Percentiles rank a stretch among this genome's conserved stretches.
Evolutionary conservation across 305 asterid genomes (phyloP).

Genomic region (Withania somnifera): DNA sequence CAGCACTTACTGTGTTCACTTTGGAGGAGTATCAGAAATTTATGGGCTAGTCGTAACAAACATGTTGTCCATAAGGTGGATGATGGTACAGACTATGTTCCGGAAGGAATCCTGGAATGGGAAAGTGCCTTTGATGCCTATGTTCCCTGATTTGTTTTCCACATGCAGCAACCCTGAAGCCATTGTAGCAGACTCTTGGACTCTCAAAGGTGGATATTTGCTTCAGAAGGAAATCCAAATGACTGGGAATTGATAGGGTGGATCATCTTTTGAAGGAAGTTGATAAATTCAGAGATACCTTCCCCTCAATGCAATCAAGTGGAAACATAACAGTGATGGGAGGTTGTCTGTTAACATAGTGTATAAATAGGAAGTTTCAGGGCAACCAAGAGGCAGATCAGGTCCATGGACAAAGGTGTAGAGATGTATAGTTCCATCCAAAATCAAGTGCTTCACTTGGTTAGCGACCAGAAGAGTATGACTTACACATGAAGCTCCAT

Average conservation of each 20-base stretch:
- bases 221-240: background rate
- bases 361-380: background rate
- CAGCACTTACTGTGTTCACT: background rate
- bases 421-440: background rate
- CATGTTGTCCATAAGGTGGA: background rate
- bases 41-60: background rate
- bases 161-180: background rate
- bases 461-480: background rate
- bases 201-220: background rate
- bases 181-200: background rate
- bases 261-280: background rate
- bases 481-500: background rate
- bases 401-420: background rate
- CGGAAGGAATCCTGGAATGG: too few relatives aligned
- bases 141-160: background rate
- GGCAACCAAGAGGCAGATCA: background rate
- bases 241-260: background rate
- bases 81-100: background rate
- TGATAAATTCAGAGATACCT: background rate
- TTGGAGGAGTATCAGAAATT: background rate
- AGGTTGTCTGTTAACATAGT: background rate
- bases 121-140: background rate
- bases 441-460: background rate
- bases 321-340: background rate
- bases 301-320: background rate